These are phyloP conservation scores for Sporothrix dimorphospora DNA, from an alignment of 2,329 filamentous ascomycete genomes.

Conservation along the genomic window DNA sequence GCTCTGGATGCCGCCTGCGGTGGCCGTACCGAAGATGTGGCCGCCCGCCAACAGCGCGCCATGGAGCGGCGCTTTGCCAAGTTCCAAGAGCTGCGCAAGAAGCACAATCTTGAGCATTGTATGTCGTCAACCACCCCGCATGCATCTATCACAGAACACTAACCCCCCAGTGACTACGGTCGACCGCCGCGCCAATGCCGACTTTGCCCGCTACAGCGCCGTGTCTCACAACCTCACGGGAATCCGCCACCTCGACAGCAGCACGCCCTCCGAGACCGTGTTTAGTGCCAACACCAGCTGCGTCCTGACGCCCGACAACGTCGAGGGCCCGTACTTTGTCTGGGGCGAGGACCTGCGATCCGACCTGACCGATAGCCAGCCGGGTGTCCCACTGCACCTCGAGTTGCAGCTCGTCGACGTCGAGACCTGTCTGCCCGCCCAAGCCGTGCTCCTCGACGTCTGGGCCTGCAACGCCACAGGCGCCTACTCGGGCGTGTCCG, in stretches of 20 bases:
- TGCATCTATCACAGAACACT: neutral
- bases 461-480: conserved; percentile 52
- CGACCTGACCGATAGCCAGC: conserved; percentile 52
- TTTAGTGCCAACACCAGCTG: conserved; percentile 52
- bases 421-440: conserved; percentile 54
- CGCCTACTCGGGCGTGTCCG: conserved; percentile 45
- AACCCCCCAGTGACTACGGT: neutral
- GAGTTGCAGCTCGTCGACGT: conserved; percentile 60
- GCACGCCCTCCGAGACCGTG: conserved; percentile 33
- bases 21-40: neutral
- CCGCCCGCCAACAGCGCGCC: neutral
- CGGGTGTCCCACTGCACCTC: conserved; percentile 52
- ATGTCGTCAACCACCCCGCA: neutral
- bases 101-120: neutral
- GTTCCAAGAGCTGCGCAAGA: conserved; percentile 6
- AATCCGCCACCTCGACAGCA: neutral
- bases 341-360: conserved; percentile 54
- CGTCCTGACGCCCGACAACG: conserved; percentile 56
- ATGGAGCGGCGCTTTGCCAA: conserved; percentile 2
- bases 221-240: neutral
- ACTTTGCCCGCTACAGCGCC: conserved; percentile 2
- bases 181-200: neutral
- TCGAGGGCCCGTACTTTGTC: conserved; percentile 59
- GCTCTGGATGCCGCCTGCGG: neutral
- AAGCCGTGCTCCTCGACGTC: conserved; percentile 53